Evolutionary conservation across 1,139 yeast species (phyloP), one percentile per base, ranked within the genome.

Genomic region (Hanseniaspora uvarum): DNA sequence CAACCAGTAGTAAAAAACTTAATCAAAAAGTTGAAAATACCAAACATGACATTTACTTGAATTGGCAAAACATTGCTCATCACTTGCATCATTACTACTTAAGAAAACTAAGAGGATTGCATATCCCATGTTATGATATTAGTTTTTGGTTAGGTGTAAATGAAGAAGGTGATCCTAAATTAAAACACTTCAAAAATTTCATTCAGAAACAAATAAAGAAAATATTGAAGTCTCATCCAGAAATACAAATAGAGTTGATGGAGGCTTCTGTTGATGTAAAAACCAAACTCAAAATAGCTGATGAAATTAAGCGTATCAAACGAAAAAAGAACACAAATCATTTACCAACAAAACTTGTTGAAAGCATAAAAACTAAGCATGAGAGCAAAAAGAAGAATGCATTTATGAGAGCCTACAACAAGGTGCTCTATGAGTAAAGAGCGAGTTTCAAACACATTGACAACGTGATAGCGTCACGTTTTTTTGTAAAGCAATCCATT

Each of bases 401-500:
- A 11, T 24, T 31, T 12, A 43, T 39, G 44, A 48, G 52, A 40
- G 40, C 52, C 16, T 48, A 48, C 30, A 48, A 48, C 19, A 48
- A 48, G 18, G 44, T 48, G 2, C 23, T 48, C 16, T 48, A 31
- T 47, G 38, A 39, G 4, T 47, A 19, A 31, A 31, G 5, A 10
- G 4, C n/a, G 64, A 0, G 75, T 65, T 26, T 16, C 33, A 30
- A 30, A n/a, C n/a, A n/a, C n/a, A n/a, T n/a, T n/a, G n/a, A n/a
- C n/a, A n/a, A n/a, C n/a, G n/a, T n/a, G n/a, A 8, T 30, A 30
- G 7, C 12, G 33, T 30, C 33, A 8, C n/a, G n/a, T n/a, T n/a
- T n/a, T n/a, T n/a, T n/a, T n/a, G n/a, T n/a, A n/a, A n/a, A n/a
- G n/a, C n/a, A 8, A 12, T 30, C 33, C 7, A 33, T 33, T 33